A percentile compares a stretch with the other conserved stretches of the same genome.
Evolutionary conservation across 495 filamentous ascomycete genomes (phyloP).

Genomic region (Penicillium cosmopolitanum): DNA sequence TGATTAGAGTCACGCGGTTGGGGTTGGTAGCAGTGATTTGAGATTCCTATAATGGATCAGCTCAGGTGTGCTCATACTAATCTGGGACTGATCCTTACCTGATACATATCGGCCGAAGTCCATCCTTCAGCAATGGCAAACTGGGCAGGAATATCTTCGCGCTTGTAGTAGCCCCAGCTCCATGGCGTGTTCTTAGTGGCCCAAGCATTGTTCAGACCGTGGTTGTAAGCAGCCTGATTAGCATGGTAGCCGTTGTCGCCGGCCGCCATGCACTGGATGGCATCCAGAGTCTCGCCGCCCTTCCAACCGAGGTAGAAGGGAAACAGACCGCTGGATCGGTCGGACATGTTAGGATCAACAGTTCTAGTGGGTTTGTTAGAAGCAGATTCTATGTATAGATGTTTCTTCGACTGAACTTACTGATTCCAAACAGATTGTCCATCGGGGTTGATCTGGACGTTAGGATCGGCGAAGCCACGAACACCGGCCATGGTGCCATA

Average conservation of each 20-base stretch:
- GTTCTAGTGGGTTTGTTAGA: conserved; percentile 11
- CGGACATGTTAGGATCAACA: conserved; percentile 28
- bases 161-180: conserved; percentile 55
- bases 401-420: conserved; percentile 26
- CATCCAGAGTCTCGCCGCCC: conserved; percentile 47
- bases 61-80: background rate
- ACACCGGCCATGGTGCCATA: conserved; percentile 61
- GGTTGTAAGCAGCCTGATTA: conserved; percentile 55
- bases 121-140: conserved; percentile 58
- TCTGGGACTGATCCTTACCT: conserved; percentile 26
- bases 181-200: conserved; percentile 56
- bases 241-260: conserved; percentile 54
- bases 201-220: conserved; percentile 56
- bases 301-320: conserved; percentile 59
- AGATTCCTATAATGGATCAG: conserved; percentile 39
- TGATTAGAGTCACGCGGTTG: conserved; percentile 58
- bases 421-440: conserved; percentile 53
- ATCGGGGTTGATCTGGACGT: conserved; percentile 55
- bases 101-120: conserved; percentile 61
- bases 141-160: conserved; percentile 55
- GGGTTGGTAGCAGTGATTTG: conserved; percentile 58
- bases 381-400: background rate
- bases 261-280: conserved; percentile 59
- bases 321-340: conserved; percentile 40
- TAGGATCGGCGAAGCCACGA: conserved; percentile 60